Evolutionary conservation across 208 protist species (phyloP).

Genomic region (Zelonia costaricensis): DNA sequence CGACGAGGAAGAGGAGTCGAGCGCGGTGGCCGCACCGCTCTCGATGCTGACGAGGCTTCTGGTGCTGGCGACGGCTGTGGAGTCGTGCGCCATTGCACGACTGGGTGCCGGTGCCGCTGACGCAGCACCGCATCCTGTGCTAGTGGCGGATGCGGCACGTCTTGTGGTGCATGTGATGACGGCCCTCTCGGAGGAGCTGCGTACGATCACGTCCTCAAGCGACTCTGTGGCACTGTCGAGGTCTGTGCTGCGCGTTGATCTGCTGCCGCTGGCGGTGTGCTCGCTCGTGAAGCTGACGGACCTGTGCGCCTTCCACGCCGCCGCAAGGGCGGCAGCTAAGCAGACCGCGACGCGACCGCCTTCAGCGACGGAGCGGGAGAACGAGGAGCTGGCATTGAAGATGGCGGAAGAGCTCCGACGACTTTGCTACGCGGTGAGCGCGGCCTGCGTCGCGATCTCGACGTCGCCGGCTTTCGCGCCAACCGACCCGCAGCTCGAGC

Average conservation of each 20-base stretch:
- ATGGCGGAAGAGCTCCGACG: neutral
- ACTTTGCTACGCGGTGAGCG: neutral
- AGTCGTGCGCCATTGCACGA: no score
- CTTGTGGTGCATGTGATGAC: no score
- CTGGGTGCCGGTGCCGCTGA: no score
- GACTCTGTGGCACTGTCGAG: neutral
- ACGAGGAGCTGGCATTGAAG: no score
- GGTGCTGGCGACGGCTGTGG: no score
- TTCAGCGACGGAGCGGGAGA: neutral
- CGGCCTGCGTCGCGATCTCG: neutral
- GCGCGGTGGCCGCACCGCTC: neutral
- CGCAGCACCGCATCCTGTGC: neutral
- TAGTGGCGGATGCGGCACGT: no score
- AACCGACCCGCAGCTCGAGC: neutral
- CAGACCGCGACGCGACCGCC: neutral
- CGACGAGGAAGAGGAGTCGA: neutral
- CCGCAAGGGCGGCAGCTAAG: no score
- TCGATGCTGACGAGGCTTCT: no score
- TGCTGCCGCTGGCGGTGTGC: constrained; percentile 5
- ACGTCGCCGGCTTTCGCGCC: neutral
- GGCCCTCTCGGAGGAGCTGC: neutral
- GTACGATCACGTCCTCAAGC: neutral
- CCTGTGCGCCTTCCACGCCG: neutral
- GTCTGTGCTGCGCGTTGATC: constrained; percentile 1
- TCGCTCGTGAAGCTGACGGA: constrained; percentile 10